Conservation (phyloP, 2,329 filamentous ascomycete species). For the Corynespora cassiicola region DNA sequence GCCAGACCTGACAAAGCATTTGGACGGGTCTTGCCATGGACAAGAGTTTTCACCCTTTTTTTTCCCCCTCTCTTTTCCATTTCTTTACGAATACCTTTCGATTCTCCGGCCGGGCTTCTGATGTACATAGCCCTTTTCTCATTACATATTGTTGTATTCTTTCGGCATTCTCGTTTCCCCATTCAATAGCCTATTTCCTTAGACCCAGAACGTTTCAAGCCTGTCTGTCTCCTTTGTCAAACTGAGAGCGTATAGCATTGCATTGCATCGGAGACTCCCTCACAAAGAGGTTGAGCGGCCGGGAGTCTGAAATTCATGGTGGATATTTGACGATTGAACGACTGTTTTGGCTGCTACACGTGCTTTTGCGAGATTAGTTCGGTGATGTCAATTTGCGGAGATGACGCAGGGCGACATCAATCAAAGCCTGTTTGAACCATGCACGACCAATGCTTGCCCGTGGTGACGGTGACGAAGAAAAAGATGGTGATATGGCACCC, state of each 20-base stretch:
- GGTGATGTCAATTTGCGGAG: no score
- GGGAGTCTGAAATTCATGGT: conserved; percentile 5
- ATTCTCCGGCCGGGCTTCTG: conserved; percentile 2
- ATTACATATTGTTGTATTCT: conserved; percentile 5
- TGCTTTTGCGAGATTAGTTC: no score
- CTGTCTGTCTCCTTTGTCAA: background rate
- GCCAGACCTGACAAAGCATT: no score
- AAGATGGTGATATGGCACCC: no score
- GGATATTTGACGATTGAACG: conserved; percentile 3
- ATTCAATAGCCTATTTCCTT: conserved; percentile 1
- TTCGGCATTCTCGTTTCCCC: no score
- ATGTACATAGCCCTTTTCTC: conserved; percentile 16
- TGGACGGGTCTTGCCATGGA: no score
- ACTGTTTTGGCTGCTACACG: no score
- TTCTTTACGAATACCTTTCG: background rate
- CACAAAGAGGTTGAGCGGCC: conserved; percentile 5
- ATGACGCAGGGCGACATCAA: no score
- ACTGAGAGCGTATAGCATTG: conserved; percentile 4
- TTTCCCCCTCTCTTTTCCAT: conserved; percentile 2
- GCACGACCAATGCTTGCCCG: no score
- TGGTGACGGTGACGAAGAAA: no score
- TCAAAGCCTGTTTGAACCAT: no score
- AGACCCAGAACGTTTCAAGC: background rate
- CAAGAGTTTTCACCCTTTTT: no score
- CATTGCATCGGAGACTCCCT: conserved; percentile 10